Conservation (phyloP, 768 basidiomycete genomes). For the Russula vinacea region DNA sequence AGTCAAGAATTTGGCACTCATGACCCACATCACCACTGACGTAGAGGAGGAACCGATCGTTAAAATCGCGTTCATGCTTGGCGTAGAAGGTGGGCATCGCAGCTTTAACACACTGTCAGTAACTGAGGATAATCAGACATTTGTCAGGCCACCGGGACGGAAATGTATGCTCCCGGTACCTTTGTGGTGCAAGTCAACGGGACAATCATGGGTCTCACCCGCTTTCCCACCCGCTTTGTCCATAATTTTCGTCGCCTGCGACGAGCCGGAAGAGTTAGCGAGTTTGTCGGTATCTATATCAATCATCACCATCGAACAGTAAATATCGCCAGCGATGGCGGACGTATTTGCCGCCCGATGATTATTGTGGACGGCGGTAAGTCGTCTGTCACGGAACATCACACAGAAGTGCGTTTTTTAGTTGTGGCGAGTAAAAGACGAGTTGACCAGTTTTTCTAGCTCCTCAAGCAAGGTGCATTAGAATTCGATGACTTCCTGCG, state of each 20-base stretch:
- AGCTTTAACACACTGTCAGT: neutral
- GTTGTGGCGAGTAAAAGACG: neutral
- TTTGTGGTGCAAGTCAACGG: conserved; percentile 98
- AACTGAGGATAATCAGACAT: conserved; percentile 60
- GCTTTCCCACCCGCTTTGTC: conserved; percentile 82
- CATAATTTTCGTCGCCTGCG: conserved; percentile 87
- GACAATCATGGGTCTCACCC: conserved; percentile 89
- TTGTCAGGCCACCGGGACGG: conserved; percentile 84
- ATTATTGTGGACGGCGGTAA: conserved; percentile 89
- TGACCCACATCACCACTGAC: conserved; percentile 99
- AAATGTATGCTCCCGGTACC: conserved; percentile 90
- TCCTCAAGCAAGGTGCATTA: conserved; percentile 72
- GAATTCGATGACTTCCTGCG: conserved; percentile 93
- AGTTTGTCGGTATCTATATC: conserved; percentile 95
- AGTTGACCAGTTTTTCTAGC: conserved; percentile 42
- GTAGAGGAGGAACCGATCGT: conserved; percentile 95
- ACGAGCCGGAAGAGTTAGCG: conserved; percentile 86
- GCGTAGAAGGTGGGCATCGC: conserved; percentile 78
- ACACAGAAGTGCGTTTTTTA: conserved; percentile 60
- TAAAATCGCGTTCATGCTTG: conserved; percentile 88
- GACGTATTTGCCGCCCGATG: conserved; percentile 94
- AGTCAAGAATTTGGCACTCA: conserved; percentile 96
- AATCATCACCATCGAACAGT: conserved; percentile 94
- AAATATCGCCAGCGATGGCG: conserved; percentile 95
- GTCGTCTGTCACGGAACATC: conserved; percentile 73